phyloP scores from a whole-genome alignment of 225 moss, liverwort and hornwort species.

The Pseudoscleropodium purum region DNA sequence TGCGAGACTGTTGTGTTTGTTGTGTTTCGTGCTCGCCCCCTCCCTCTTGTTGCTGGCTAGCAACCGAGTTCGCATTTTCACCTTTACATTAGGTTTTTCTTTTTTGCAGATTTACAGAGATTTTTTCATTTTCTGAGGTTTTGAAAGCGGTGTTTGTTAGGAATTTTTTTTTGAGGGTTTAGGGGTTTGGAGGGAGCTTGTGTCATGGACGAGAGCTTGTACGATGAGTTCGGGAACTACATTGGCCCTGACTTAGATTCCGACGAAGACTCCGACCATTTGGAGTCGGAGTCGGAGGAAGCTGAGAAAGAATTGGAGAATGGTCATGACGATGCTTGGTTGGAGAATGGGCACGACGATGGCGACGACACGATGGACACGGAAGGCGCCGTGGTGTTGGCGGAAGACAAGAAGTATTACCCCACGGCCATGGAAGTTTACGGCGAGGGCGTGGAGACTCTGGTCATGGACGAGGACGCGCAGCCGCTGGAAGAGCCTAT shows the following conservation, averaged over 20 bases:
- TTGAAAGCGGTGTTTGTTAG: not conserved
- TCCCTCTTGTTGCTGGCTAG: not conserved
- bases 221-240: conserved; percentile 99
- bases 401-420: conserved; percentile 98
- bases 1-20: not conserved
- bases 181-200: not conserved
- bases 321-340: conserved; percentile 61
- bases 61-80: not conserved
- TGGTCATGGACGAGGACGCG: conserved; percentile 99
- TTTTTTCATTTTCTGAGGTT: not conserved
- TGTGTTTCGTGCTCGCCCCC: not conserved
- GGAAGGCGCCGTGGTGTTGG: conserved; percentile 84
- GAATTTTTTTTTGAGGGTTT: not conserved
- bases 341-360: conserved; percentile 39
- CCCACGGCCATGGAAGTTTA: conserved; percentile 97
- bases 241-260: conserved; percentile 91
- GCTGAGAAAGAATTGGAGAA: conserved; percentile 36
- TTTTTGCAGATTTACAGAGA: not conserved
- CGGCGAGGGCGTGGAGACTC: conserved; percentile 91
- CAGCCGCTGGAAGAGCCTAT: conserved; percentile 94
- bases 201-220: conserved; percentile 88
- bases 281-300: conserved; percentile 46
- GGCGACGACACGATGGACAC: conserved; percentile 78
- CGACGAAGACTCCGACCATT: conserved; percentile 61
- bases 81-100: not conserved